A percentile compares a stretch with the other conserved stretches of the same genome.
phyloP scores from a whole-genome alignment of 2,329 filamentous ascomycete species.

The Diaporthe sp. region DNA sequence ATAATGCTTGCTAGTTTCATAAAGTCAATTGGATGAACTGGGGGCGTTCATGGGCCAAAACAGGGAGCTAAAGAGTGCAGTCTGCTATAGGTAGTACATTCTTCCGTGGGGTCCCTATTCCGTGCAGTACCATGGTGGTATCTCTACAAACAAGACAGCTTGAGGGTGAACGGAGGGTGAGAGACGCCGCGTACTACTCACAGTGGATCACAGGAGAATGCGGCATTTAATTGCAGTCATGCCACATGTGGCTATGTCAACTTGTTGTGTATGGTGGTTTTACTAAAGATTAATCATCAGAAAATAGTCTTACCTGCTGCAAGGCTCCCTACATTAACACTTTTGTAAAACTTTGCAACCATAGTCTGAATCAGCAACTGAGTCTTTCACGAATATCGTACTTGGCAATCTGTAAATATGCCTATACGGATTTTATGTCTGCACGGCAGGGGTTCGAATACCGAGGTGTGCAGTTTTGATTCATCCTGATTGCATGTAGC shows the following conservation, averaged over 20 bases:
- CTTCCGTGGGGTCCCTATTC: background rate
- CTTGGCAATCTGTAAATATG: conserved; percentile 21
- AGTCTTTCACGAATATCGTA: conserved; percentile 21
- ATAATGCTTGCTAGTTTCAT: conserved; percentile 19
- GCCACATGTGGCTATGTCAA: background rate
- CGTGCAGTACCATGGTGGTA: background rate
- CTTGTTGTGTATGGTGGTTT: background rate
- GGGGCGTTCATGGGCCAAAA: background rate
- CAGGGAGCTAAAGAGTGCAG: background rate
- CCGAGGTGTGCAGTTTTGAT: conserved; percentile 31
- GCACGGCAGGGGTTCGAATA: conserved; percentile 38
- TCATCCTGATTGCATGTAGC: background rate
- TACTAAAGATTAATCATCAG: background rate
- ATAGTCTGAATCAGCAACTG: conserved; percentile 6
- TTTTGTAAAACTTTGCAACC: background rate
- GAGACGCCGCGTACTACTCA: background rate
- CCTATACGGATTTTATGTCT: conserved; percentile 36
- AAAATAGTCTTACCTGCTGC: background rate
- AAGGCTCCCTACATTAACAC: background rate
- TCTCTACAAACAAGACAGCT: conserved; percentile 18
- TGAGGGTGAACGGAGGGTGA: background rate
- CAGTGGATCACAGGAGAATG: background rate
- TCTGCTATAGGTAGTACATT: background rate
- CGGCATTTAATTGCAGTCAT: conserved; percentile 13
- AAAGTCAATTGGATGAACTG: conserved; percentile 5